Conservation (phyloP, 2,329 filamentous ascomycete species). For the Domatiomyces catenatus region DNA sequence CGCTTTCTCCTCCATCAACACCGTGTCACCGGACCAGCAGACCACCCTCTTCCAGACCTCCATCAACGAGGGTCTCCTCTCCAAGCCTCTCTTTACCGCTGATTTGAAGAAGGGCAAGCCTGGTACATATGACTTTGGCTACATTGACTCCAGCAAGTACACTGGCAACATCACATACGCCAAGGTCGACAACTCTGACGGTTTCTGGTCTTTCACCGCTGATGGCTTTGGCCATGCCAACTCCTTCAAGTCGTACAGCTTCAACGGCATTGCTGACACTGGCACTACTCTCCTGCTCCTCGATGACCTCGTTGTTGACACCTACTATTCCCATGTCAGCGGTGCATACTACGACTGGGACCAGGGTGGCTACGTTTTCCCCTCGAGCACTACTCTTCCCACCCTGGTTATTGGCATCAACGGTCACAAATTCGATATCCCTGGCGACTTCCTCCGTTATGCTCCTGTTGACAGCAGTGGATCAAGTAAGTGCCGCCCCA, state of each 20-base stretch:
- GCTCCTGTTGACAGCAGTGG: conserved; percentile 11
- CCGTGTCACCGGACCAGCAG: conserved; percentile 33
- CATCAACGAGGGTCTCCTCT: conserved; percentile 31
- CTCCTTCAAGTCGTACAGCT: conserved; percentile 24
- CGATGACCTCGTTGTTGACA: conserved; percentile 36
- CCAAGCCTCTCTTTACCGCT: conserved; percentile 38
- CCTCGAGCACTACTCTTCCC: conserved; percentile 36
- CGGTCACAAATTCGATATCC: conserved; percentile 35
- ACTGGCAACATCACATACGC: conserved; percentile 43
- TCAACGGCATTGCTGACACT: conserved; percentile 51
- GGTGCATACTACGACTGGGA: conserved; percentile 26
- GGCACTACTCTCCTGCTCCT: conserved; percentile 53
- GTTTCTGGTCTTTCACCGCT: conserved; percentile 48
- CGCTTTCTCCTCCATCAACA: conserved; percentile 46
- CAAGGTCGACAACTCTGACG: conserved; percentile 38
- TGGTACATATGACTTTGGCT: conserved; percentile 43
- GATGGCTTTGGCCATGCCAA: conserved; percentile 41
- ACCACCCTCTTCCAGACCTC: conserved; percentile 48
- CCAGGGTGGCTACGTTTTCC: conserved; percentile 24
- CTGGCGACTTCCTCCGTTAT: conserved; percentile 39
- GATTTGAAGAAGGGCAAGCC: conserved; percentile 38
- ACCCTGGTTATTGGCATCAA: conserved; percentile 38
- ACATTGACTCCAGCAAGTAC: conserved; percentile 44
- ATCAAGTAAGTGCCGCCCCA: conserved; percentile 7
- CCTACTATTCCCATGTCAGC: conserved; percentile 45